A percentile compares a stretch with the other conserved stretches of the same genome.
These are phyloP conservation scores for Hyaloscypha bicolor DNA, from an alignment of 495 filamentous ascomycete genomes.

Conservation along the genomic window DNA sequence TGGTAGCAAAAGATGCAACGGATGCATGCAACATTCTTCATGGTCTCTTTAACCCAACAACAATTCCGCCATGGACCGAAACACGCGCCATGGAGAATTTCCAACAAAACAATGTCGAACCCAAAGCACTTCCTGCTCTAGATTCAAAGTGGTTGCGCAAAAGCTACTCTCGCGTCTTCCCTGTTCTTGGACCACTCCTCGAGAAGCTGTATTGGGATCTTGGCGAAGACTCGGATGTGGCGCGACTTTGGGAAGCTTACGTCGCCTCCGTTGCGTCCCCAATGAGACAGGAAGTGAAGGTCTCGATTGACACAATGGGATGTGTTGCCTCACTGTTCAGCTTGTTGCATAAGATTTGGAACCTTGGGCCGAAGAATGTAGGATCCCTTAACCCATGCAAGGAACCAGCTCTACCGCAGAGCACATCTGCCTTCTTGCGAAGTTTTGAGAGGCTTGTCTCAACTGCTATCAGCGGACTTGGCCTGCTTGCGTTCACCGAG, in stretches of 20 bases:
- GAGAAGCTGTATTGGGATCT: slow-evolving; percentile 55
- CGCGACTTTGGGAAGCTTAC: slow-evolving; percentile 68
- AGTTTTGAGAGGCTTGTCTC: slow-evolving; percentile 62
- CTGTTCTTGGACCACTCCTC: slow-evolving; percentile 65
- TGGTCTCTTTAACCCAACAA: slow-evolving; percentile 67
- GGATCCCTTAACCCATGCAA: neutral
- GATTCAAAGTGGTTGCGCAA: slow-evolving; percentile 89
- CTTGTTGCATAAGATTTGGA: slow-evolving; percentile 70
- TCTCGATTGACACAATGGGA: slow-evolving; percentile 77
- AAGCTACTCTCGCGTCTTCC: slow-evolving; percentile 61
- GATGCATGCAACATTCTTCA: slow-evolving; percentile 66
- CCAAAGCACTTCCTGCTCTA: slow-evolving; percentile 74
- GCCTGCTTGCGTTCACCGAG: slow-evolving; percentile 77
- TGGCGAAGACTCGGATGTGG: slow-evolving; percentile 48
- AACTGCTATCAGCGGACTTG: slow-evolving; percentile 65
- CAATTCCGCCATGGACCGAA: slow-evolving; percentile 70
- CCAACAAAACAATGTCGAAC: slow-evolving; percentile 47
- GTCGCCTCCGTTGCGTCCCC: slow-evolving; percentile 72
- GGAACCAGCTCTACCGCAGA: neutral
- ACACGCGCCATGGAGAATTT: slow-evolving; percentile 61
- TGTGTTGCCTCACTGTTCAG: slow-evolving; percentile 73
- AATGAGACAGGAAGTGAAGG: slow-evolving; percentile 86
- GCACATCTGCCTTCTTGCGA: slow-evolving; percentile 53
- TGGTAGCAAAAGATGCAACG: slow-evolving; percentile 39
- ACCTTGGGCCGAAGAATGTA: slow-evolving; percentile 35